Base-by-base conservation (phyloP, 1,139 yeast genomes). In the Diutina ranongensis region DNA sequence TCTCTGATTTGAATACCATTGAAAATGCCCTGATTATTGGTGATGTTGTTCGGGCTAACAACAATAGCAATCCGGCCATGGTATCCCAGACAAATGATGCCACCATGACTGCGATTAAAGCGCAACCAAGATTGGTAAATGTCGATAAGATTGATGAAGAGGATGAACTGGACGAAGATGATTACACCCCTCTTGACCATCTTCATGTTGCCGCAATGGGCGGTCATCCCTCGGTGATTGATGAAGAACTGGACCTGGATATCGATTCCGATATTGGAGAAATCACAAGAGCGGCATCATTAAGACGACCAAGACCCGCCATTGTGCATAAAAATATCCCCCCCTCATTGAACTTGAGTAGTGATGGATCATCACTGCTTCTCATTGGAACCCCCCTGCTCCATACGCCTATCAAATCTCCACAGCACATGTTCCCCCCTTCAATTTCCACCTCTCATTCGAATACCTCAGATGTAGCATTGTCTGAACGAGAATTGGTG, bases 101-200 rank as follows among this genome's bases (percentile, higher is more conserved):
- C 48, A 76, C 81, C 44, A 78, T 77, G 57, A 80, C 85, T 0
- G 89, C 89, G 3, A 78, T 82, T 47, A 74, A 78, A 53, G 89
- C 83, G 1, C 82, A 74, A 53, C 88, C 92, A 1, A 67, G 74
- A 50, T 64, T 83, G 51, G 82, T 83, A 25, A 72, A 75, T 46
- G 76, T 80, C 15, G 74, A 68, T 40, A 65, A 72, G 48, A 74
- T 74, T 48, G 72, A 67, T 32, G 78, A 73, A 54, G 75, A 68
- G 46, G 72, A 73, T 36, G 78, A 68, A 52, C 76, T 70, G 22
- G 66, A 61, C 28, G 63, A 62, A 10, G 62, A 59, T 9, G 60
- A 55, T 4, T 61, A 54, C 16, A 59, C 53, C 20, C 35, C 22
- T 4, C 34, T 5, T 8, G 44, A 40, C 15, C 40, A 21, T 20